These are phyloP conservation scores for Ascoidea tarda DNA, from an alignment of 805 yeast genomes.

Conservation along the genomic window DNA sequence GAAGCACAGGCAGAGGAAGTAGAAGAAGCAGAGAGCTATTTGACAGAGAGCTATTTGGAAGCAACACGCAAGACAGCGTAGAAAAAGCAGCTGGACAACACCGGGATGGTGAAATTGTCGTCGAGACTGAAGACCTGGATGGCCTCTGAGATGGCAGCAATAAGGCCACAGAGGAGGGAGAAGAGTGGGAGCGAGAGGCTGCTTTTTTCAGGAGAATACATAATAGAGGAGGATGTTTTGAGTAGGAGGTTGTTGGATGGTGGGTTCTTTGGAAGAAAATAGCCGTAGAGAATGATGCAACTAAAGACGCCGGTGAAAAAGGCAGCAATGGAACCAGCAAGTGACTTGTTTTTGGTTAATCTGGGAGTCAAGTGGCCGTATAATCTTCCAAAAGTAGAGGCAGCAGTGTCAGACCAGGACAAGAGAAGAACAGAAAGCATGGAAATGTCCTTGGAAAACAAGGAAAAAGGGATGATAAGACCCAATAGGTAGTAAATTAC, in stretches of 20 bases:
- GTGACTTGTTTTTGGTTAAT: constrained; percentile 51
- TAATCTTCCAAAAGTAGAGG: constrained; percentile 82
- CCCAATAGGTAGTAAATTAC: constrained; percentile 82
- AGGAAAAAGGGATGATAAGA: constrained; percentile 48
- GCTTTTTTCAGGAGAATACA: constrained; percentile 55
- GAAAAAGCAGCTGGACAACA: constrained; percentile 58
- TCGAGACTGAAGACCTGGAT: constrained; percentile 66
- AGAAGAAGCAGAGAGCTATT: no score
- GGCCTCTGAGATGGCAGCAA: constrained; percentile 82
- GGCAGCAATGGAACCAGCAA: constrained; percentile 89
- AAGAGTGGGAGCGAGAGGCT: constrained; percentile 34
- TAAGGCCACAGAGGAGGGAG: constrained; percentile 55
- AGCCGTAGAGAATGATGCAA: constrained; percentile 59
- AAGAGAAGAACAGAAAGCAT: constrained; percentile 64
- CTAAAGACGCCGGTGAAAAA: constrained; percentile 54
- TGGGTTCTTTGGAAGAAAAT: constrained; percentile 45
- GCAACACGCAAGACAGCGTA: no score
- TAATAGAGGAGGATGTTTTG: constrained; percentile 41
- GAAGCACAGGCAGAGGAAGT: no score
- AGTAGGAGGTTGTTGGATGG: constrained; percentile 19
- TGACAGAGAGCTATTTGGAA: no score
- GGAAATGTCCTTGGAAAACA: constrained; percentile 70
- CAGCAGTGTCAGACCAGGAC: constrained; percentile 97
- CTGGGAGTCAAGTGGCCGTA: constrained; percentile 79
- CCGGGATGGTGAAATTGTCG: constrained; percentile 92